phyloP scores from a whole-genome alignment of 2,329 filamentous ascomycete species.

The Hirsutella rhossiliensis region DNA sequence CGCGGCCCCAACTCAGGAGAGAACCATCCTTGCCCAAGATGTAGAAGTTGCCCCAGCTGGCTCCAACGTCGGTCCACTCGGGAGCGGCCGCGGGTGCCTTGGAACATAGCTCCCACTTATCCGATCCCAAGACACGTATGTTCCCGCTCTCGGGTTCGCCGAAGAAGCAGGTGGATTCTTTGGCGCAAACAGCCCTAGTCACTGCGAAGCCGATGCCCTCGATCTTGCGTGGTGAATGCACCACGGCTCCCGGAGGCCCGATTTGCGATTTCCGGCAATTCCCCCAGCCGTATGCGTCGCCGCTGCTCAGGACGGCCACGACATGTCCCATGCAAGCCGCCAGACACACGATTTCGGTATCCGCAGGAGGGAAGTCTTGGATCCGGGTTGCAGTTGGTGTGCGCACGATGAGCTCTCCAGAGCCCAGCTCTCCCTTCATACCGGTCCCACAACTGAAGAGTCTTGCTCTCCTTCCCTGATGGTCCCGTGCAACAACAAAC shows the following conservation, averaged over 20 bases:
- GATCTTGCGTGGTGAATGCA: slow-evolving; percentile 51
- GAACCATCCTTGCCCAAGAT: slow-evolving; percentile 49
- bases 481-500: slow-evolving; percentile 42
- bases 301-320: slow-evolving; percentile 60
- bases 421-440: slow-evolving; percentile 59
- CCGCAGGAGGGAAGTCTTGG: slow-evolving; percentile 50
- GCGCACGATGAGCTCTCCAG: slow-evolving; percentile 39
- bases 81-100: slow-evolving; percentile 38
- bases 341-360: slow-evolving; percentile 48
- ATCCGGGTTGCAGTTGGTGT: slow-evolving; percentile 37
- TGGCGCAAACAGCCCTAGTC: slow-evolving; percentile 59
- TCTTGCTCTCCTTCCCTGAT: slow-evolving; percentile 26
- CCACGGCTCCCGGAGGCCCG: slow-evolving; percentile 41
- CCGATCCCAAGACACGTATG: slow-evolving; percentile 56
- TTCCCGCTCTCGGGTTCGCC: slow-evolving; percentile 41
- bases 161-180: slow-evolving; percentile 73
- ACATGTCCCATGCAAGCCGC: slow-evolving; percentile 69
- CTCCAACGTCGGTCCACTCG: slow-evolving; percentile 56
- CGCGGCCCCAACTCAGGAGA: slow-evolving; percentile 65
- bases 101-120: slow-evolving; percentile 59
- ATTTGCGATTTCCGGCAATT: slow-evolving; percentile 77
- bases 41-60: slow-evolving; percentile 76
- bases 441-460: slow-evolving; percentile 57
- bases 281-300: slow-evolving; percentile 80
- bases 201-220: slow-evolving; percentile 48